Conservation (phyloP, 1,139 yeast genomes). For the Blastobotrys elegans region DNA sequence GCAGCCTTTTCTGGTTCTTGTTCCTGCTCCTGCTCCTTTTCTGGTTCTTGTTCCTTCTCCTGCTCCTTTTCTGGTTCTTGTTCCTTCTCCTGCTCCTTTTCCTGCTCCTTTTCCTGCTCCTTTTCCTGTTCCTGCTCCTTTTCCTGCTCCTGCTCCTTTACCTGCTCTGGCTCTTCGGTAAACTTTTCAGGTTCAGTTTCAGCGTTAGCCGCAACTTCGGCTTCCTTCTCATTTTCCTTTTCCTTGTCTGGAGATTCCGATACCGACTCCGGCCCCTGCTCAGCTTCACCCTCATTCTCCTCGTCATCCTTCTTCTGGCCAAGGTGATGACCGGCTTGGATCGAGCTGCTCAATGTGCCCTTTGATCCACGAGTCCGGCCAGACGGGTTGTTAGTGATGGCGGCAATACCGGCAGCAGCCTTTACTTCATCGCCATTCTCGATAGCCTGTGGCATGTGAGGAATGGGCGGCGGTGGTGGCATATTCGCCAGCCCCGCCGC, state of each 20-base stretch:
- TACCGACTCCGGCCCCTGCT: not conserved
- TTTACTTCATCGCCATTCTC: not conserved
- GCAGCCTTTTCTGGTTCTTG: not conserved
- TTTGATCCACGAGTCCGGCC: conserved; percentile 13
- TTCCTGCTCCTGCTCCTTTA: not conserved
- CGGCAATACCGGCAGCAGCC: not conserved
- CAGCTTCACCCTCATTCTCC: not conserved
- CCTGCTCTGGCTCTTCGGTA: too few relatives aligned
- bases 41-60: too few relatives aligned
- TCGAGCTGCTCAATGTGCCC: conserved; percentile 26
- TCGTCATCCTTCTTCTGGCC: conserved; percentile 1
- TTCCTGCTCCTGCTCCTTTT: too few relatives aligned
- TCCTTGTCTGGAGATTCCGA: not conserved
- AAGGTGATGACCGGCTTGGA: conserved; percentile 28
- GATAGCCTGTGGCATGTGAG: not conserved
- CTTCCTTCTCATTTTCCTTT: not conserved
- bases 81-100: too few relatives aligned
- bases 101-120: too few relatives aligned
- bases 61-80: too few relatives aligned
- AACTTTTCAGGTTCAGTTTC: too few relatives aligned
- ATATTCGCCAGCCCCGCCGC: too few relatives aligned
- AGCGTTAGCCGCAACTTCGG: not conserved
- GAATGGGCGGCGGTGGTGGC: conserved; percentile 1
- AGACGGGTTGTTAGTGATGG: too few relatives aligned
- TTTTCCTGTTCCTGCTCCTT: too few relatives aligned